A percentile compares a stretch with the other conserved stretches of the same genome.
These are phyloP conservation scores for Colletotrichum eleusines DNA, from an alignment of 2,329 filamentous ascomycete species.

Conservation along the genomic window DNA sequence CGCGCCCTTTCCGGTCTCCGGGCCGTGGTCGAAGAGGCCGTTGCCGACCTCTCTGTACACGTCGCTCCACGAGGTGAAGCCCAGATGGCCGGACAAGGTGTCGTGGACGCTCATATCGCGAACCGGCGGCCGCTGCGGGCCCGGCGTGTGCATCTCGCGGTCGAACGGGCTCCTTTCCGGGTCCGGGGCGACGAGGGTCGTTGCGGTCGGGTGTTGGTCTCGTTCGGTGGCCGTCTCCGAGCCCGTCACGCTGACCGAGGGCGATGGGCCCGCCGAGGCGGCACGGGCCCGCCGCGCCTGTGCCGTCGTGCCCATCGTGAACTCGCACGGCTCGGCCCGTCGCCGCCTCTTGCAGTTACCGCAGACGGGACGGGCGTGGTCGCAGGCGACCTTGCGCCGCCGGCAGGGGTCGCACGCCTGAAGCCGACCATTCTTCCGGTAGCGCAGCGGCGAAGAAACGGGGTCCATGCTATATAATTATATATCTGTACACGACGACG, in stretches of 20 bases:
- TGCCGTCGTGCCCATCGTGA: constrained; percentile 42
- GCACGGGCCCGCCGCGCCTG: constrained; percentile 6
- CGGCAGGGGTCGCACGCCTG: constrained; percentile 54
- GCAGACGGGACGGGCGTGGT: constrained; percentile 55
- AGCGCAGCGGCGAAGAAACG: constrained; percentile 20
- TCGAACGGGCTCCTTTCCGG: background rate
- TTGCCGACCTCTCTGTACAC: constrained; percentile 57
- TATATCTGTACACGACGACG: background rate
- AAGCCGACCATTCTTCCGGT: constrained; percentile 35
- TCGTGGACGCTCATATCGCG: background rate
- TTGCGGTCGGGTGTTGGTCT: background rate
- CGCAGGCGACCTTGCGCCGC: constrained; percentile 58
- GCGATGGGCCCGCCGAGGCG: background rate
- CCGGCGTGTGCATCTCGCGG: background rate
- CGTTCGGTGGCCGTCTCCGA: constrained; percentile 8
- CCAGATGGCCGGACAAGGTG: constrained; percentile 54
- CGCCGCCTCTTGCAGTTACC: constrained; percentile 53
- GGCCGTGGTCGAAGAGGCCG: constrained; percentile 47
- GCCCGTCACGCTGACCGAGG: background rate
- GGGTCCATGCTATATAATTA: constrained; percentile 15
- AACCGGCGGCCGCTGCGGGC: background rate
- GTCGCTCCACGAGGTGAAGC: constrained; percentile 58
- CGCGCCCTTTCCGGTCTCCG: background rate
- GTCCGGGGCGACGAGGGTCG: background rate
- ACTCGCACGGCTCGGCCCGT: constrained; percentile 51